Percentiles rank a stretch among this genome's conserved stretches.
These are phyloP conservation scores for Fusarium fujikuroi DNA, from an alignment of 2,329 filamentous ascomycete species.

Conservation along the genomic window DNA sequence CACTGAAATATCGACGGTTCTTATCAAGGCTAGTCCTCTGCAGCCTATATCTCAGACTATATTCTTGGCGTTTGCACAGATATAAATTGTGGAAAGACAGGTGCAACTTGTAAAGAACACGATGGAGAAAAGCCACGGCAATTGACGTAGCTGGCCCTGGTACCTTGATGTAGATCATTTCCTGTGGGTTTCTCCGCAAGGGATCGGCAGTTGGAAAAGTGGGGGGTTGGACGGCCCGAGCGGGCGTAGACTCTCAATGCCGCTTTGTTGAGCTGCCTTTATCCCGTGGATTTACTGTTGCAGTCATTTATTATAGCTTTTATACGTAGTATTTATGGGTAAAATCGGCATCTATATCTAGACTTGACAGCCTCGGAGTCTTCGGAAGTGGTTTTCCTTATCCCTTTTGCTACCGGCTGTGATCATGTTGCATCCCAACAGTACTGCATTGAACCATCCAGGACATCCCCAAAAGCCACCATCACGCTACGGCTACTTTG, in stretches of 20 bases:
- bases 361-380: rapidly evolving
- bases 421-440: too few relatives aligned
- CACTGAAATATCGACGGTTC: too few relatives aligned
- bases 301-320: not conserved
- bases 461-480: too few relatives aligned
- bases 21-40: rapidly evolving
- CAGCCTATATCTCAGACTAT: rapidly evolving
- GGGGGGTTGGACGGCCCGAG: not conserved
- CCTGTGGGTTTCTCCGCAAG: not conserved
- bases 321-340: not conserved
- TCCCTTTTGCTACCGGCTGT: too few relatives aligned
- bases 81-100: not conserved
- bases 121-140: not conserved
- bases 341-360: not conserved
- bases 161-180: not conserved
- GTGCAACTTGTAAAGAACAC: not conserved
- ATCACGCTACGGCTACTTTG: too few relatives aligned
- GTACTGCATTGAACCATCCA: too few relatives aligned
- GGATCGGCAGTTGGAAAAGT: not conserved
- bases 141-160: not conserved
- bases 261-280: too few relatives aligned
- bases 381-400: rapidly evolving
- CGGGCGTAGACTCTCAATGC: not conserved
- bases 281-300: not conserved
- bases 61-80: not conserved